Percentiles rank a stretch among this genome's conserved stretches.
Evolutionary conservation across 2,329 filamentous ascomycete species (phyloP).

Genomic region (Hypoxylon sp.): DNA sequence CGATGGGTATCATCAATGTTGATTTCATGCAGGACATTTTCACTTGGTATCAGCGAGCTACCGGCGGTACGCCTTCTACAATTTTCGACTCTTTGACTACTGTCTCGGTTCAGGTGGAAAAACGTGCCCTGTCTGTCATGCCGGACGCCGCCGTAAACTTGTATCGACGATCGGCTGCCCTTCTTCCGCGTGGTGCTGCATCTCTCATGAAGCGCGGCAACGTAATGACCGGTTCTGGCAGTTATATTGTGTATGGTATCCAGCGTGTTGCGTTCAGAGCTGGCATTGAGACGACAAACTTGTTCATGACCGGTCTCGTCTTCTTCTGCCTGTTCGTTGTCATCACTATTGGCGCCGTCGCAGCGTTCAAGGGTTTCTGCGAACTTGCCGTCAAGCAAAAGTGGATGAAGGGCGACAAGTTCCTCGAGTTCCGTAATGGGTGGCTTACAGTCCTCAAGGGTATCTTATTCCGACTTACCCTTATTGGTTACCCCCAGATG

Average conservation of each 20-base stretch:
- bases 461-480: conserved; percentile 84
- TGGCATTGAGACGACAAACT: conserved; percentile 83
- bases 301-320: conserved; percentile 86
- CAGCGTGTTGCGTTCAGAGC: conserved; percentile 86
- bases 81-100: conserved; percentile 78
- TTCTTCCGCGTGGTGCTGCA: conserved; percentile 52
- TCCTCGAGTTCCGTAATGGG: conserved; percentile 88
- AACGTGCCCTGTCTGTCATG: conserved; percentile 57
- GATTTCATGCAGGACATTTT: conserved; percentile 83
- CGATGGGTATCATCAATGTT: conserved; percentile 88
- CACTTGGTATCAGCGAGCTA: conserved; percentile 91
- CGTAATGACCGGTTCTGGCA: conserved; percentile 61
- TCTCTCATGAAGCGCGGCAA: conserved; percentile 64
- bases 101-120: conserved; percentile 82
- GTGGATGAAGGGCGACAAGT: conserved; percentile 85
- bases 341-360: conserved; percentile 77
- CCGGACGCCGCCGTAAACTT: conserved; percentile 52
- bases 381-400: conserved; percentile 78
- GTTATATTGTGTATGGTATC: conserved; percentile 77
- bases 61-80: conserved; percentile 82
- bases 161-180: conserved; percentile 51
- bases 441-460: conserved; percentile 90
- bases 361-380: conserved; percentile 81
- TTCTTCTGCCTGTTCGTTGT: conserved; percentile 86
- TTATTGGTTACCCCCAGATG: conserved; percentile 90